These are phyloP conservation scores for Claviceps maximensis DNA, from an alignment of 2,329 filamentous ascomycete genomes.

Conservation along the genomic window DNA sequence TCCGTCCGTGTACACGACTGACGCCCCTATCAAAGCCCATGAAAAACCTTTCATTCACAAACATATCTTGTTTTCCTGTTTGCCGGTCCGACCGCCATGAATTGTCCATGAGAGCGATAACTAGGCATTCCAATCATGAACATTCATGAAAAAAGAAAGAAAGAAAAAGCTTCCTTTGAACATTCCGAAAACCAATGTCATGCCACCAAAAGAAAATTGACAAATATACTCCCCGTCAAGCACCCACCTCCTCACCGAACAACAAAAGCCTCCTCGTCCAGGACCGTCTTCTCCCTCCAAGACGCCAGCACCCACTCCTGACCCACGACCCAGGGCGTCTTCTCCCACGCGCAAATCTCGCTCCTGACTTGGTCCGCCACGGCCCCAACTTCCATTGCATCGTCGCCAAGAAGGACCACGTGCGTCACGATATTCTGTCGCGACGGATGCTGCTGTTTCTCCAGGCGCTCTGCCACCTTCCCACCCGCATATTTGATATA, in stretches of 20 bases:
- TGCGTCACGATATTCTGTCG: conserved; percentile 48
- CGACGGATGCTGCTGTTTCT: conserved; percentile 12
- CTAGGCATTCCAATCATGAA: too few species aligned
- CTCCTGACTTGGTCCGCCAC: conserved; percentile 31
- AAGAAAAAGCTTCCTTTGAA: too few species aligned
- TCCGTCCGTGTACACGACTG: too few species aligned
- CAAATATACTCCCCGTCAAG: too few species aligned
- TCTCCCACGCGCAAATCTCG: conserved; percentile 29
- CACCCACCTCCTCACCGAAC: conserved; percentile 9
- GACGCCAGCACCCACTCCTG: conserved; percentile 64
- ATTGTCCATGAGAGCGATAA: too few species aligned
- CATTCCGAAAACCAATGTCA: too few species aligned
- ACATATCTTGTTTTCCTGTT: too few species aligned
- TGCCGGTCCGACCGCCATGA: too few species aligned
- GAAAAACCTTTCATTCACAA: too few species aligned
- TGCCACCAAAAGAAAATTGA: too few species aligned
- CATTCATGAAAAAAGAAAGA: too few species aligned
- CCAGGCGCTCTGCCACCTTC: conserved; percentile 33
- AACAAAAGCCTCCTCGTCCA: conserved; percentile 62
- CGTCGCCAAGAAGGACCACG: conserved; percentile 40
- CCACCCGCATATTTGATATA: conserved; percentile 61
- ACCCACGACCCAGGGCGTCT: conserved; percentile 56
- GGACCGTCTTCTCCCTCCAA: conserved; percentile 62
- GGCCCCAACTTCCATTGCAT: conserved; percentile 24
- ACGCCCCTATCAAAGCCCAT: too few species aligned